Evolutionary conservation across 2,329 filamentous ascomycete species (phyloP), one percentile per base, ranked within the genome.

Genomic region (Aspergillus felis): DNA sequence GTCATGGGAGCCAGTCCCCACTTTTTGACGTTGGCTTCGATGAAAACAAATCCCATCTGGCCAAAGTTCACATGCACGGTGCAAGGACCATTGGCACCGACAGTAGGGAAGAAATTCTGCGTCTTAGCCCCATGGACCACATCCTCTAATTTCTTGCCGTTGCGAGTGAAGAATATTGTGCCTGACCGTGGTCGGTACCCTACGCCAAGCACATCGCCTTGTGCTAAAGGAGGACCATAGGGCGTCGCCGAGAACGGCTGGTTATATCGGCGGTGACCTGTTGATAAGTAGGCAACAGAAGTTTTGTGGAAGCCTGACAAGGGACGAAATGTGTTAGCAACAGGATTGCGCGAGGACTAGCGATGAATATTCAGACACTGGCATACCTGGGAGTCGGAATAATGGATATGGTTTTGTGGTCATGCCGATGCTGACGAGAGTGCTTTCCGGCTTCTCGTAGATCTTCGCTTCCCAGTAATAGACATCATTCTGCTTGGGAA

Each of bases 391-490:
- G 69, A 99, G 78, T 68, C 94, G 83, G 74, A 99, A 99, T 50
- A 97, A 79, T 20, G 94, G 94, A 74, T 99, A 99, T 7, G 94
- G 94, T 72, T 99, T 99, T 22, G 94, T 99, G 49, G 90, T 90
- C 81, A 99, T 90, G 64, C 94, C 94, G 66, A 99, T 92, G 71
- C 90, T 92, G 61, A 99, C 83, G 64, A 91, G 79, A 0, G 91
- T 96, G 58, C 80, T 86, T 62, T 97, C 94, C 3, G 94, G 92
- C 77, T 97, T 97, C 61, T 99, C 94, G 77, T 95, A 99, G 54
- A 99, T 89, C 80, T 99, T 99, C 56, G 92, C 90, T 75, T 99
- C 94, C 94, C 94, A 99, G 76, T 99, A 99, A 75, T 99, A 99
- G 10, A 97, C 93, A 70, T 99, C 94, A 71, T 99, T 99, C 72